Evolutionary conservation across 73 alveolate species (phyloP), one percentile per base, ranked within the genome.

Genomic region (Paramecium sonneborni): DNA sequence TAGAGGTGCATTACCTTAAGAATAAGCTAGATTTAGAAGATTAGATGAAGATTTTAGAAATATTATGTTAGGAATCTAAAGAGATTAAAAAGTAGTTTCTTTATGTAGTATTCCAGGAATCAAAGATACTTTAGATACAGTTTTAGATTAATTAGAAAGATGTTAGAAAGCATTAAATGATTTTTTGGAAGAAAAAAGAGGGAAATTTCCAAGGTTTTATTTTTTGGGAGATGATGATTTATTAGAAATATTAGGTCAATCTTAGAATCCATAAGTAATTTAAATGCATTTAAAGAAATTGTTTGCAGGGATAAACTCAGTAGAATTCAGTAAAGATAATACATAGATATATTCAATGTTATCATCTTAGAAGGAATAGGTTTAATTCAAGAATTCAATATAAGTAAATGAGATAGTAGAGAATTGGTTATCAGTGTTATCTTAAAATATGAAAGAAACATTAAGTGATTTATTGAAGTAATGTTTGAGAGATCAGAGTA

Each of bases 171-270:
- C 99, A 39, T 93, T 99, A 58, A 99, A 99, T 97, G 99, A 98
- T 56, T 98, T 92, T 94, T 95, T 99, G 39, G 99, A 99, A 93
- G 99, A 99, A 85, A 99, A 99, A 96, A 96, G 99, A 92, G 94
- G 98, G 26, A 98, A 97, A 87, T 99, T 99, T 95, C 99, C 99
- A 1, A 97, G 99, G 85, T 96, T 99, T 96, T 99, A 99, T 88
- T 99, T 99, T 95, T 98, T 99, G 85, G 99, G 99, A 52, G 99
- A 99, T 95, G 99, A 99, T 93, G 99, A 99, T 93, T 92, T 99
- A 76, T 96, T 99, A 26, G 99, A 99, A 95, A 98, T 99, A 95
- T 96, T 99, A 39, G 99, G 99, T 41, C 97, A 98, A 87, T 97
- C 99, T 52, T 95, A 98, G 92, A 99, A 99, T 92, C 99, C 99